Percentiles rank a stretch among this genome's conserved stretches.
Conservation (phyloP, 441 rosid species). For the California macrophylla region DNA sequence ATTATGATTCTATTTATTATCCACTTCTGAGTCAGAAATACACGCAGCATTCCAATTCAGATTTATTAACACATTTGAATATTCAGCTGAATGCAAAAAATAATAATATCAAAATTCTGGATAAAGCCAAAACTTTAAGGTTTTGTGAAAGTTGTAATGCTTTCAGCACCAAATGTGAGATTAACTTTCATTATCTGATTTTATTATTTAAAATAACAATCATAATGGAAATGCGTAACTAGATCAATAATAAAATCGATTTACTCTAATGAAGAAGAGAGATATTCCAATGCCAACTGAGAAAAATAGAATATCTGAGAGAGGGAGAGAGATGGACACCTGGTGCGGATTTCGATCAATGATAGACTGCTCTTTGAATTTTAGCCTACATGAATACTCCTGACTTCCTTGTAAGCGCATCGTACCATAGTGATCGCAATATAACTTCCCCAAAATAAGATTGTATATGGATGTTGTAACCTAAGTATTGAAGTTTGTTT, state of each 20-base stretch:
- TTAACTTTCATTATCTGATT: not conserved
- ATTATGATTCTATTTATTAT: not conserved
- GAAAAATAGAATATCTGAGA: not conserved
- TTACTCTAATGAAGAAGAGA: not conserved
- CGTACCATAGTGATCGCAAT: constrained; percentile 86
- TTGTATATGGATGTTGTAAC: constrained; percentile 87
- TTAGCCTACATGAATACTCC: constrained; percentile 65
- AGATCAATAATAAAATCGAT: too few species aligned
- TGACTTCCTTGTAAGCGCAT: constrained; percentile 63
- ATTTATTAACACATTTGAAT: not conserved
- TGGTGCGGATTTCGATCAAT: constrained; percentile 87
- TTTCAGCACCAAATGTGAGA: not conserved
- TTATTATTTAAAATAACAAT: not conserved
- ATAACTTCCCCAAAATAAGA: constrained; percentile 75
- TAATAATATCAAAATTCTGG: not conserved
- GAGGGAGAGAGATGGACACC: constrained; percentile 26
- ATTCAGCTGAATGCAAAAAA: not conserved
- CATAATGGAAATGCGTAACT: not conserved
- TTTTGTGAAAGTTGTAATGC: not conserved
- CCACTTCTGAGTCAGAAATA: not conserved
- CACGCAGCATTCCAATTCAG: not conserved
- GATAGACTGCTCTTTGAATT: constrained; percentile 82
- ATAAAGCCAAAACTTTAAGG: not conserved
- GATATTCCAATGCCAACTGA: not conserved
- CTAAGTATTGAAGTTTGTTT: constrained; percentile 27